Percentiles rank a stretch among this genome's conserved stretches.
Evolutionary conservation across 306 rosid genomes (phyloP).

Genomic region (Ormosia semicastrata): DNA sequence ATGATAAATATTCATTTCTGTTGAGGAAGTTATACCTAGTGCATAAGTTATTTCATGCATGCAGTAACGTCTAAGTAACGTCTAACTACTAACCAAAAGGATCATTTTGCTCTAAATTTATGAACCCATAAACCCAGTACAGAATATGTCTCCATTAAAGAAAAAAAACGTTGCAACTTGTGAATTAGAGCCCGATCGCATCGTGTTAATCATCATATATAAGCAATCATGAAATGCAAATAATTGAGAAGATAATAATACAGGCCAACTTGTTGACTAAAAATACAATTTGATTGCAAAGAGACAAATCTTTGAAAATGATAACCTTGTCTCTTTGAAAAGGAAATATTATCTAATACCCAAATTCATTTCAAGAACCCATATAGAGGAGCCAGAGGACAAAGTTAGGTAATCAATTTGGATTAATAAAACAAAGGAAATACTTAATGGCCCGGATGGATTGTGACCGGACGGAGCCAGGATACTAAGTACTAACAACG

Average conservation of each 20-base stretch:
- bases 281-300: constrained; percentile 19
- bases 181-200: not conserved
- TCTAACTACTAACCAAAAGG: too few relatives aligned
- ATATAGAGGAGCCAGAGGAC: not conserved
- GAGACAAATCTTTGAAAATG: constrained; percentile 32
- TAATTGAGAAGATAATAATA: constrained; percentile 17
- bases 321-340: constrained; percentile 12
- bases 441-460: too few relatives aligned
- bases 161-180: not conserved
- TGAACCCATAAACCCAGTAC: too few relatives aligned
- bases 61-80: too few relatives aligned
- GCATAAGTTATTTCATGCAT: too few relatives aligned
- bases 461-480: too few relatives aligned
- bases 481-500: too few relatives aligned
- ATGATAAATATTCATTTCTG: too few relatives aligned
- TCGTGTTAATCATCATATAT: not conserved
- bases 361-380: not conserved
- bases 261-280: constrained; percentile 3
- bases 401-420: not conserved
- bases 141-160: too few relatives aligned
- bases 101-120: too few relatives aligned
- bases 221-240: not conserved
- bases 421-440: not conserved
- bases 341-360: not conserved
- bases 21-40: too few relatives aligned